phyloP scores from a whole-genome alignment of 2,329 filamentous ascomycete species.

The Curvularia eragrostidis region DNA sequence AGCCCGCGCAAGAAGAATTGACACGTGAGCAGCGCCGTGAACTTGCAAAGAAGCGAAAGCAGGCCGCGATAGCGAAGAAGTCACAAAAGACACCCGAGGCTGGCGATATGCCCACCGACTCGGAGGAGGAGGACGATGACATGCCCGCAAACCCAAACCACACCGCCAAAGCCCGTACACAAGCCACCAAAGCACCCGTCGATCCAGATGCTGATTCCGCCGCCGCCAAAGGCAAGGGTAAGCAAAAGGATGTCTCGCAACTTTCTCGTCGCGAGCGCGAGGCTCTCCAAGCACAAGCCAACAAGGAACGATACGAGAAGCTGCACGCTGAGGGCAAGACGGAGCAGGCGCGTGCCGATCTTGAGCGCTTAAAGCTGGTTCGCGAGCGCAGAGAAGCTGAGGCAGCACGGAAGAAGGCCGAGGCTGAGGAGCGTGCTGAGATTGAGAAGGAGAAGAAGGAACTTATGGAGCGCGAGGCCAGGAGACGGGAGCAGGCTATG shows the following conservation, averaged over 20 bases:
- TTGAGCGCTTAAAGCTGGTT: slow-evolving; percentile 82
- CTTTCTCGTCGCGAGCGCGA: slow-evolving; percentile 74
- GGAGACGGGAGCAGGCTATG: slow-evolving; percentile 56
- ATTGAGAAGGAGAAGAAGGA: slow-evolving; percentile 64
- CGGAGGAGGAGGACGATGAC: slow-evolving; percentile 66
- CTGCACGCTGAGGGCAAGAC: slow-evolving; percentile 95
- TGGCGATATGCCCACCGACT: slow-evolving; percentile 82
- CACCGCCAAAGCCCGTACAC: slow-evolving; percentile 69
- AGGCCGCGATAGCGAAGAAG: slow-evolving; percentile 81
- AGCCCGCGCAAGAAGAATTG: slow-evolving; percentile 62
- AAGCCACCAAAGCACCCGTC: slow-evolving; percentile 64
- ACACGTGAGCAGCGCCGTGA: slow-evolving; percentile 89
- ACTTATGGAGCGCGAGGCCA: slow-evolving; percentile 56
- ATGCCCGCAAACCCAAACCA: slow-evolving; percentile 94
- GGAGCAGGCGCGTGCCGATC: slow-evolving; percentile 88
- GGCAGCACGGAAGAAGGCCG: slow-evolving; percentile 78
- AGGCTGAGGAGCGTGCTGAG: slow-evolving; percentile 59
- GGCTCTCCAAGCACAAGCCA: slow-evolving; percentile 83
- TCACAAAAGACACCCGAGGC: slow-evolving; percentile 75
- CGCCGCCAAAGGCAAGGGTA: slow-evolving; percentile 62
- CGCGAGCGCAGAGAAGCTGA: slow-evolving; percentile 86
- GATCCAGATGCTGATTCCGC: slow-evolving; percentile 55
- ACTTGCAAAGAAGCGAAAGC: slow-evolving; percentile 87
- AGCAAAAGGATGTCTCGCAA: slow-evolving; percentile 61
- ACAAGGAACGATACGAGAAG: slow-evolving; percentile 89